Evolutionary conservation across 1,139 yeast species (phyloP).

Genomic region (Geotrichum klebahnii): DNA sequence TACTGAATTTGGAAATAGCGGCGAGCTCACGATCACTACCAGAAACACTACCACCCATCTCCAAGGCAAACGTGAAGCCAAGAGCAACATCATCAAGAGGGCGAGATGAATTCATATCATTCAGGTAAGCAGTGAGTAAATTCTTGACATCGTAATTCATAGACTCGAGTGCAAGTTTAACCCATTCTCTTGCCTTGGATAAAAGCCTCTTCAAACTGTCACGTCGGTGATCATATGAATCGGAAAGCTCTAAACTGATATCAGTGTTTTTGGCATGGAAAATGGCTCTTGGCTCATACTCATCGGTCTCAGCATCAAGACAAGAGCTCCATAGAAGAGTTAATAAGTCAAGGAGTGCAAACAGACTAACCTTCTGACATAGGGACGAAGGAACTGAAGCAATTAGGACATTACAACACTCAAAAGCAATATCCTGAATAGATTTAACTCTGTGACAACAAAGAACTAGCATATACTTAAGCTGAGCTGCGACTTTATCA

Average conservation of each 20-base stretch:
- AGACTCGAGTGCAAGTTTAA: conserved; percentile 49
- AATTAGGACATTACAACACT: conserved; percentile 69
- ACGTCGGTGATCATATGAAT: conserved; percentile 72
- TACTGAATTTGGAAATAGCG: conserved; percentile 27
- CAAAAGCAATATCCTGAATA: conserved; percentile 76
- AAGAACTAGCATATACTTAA: conserved; percentile 61
- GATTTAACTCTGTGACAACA: conserved; percentile 76
- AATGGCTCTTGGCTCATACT: conserved; percentile 74
- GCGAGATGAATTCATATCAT: conserved; percentile 41
- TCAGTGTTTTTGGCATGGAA: conserved; percentile 57
- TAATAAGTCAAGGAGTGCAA: conserved; percentile 74
- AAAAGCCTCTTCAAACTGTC: conserved; percentile 60
- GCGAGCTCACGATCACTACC: conserved; percentile 49
- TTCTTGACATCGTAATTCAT: conserved; percentile 74
- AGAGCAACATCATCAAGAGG: conserved; percentile 49
- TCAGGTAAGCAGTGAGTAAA: conserved; percentile 69
- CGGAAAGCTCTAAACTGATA: conserved; percentile 64
- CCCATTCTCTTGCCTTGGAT: conserved; percentile 63
- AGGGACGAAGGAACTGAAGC: conserved; percentile 71
- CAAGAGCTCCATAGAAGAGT: conserved; percentile 74
- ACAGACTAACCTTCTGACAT: conserved; percentile 69
- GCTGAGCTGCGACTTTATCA: conserved; percentile 62
- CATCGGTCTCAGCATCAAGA: conserved; percentile 79
- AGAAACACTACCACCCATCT: conserved; percentile 72
- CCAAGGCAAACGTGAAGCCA: conserved; percentile 87